Percentiles rank a stretch among this genome's conserved stretches.
phyloP scores from a whole-genome alignment of 345 rosid species.

The Lepidium africanum region DNA sequence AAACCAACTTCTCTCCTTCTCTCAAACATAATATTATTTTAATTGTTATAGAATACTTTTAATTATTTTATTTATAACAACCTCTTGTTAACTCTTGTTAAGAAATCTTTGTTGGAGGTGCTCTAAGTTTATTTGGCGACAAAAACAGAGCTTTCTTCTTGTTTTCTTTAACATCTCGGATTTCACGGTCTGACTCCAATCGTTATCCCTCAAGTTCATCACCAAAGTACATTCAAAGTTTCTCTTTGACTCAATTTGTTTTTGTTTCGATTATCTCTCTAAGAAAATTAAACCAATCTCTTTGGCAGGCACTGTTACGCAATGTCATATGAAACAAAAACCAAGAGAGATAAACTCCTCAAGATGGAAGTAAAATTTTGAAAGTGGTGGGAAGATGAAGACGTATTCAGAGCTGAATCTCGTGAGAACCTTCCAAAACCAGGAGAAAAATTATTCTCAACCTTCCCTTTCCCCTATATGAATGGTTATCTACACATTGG shows the following conservation, averaged over 20 bases:
- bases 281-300: too few relatives aligned
- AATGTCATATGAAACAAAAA: constrained; percentile 66
- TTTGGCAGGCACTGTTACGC: constrained; percentile 34
- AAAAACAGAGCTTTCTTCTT: too few relatives aligned
- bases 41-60: too few relatives aligned
- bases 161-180: not conserved
- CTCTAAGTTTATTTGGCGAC: too few relatives aligned
- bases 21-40: too few relatives aligned
- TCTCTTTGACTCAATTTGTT: not conserved
- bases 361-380: constrained; percentile 49
- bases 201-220: not conserved
- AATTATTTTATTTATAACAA: too few relatives aligned
- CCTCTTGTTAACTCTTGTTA: too few relatives aligned
- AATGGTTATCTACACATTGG: constrained; percentile 76
- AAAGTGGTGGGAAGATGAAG: constrained; percentile 65
- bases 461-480: constrained; percentile 80
- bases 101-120: too few relatives aligned
- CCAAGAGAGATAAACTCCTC: constrained; percentile 67
- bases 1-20: too few relatives aligned
- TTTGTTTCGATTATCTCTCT: not conserved
- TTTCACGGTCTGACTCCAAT: constrained; percentile 1
- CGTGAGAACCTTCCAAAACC: constrained; percentile 36
- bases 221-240: not conserved
- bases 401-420: constrained; percentile 60
- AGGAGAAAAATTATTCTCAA: constrained; percentile 71